Percentiles rank a stretch among this genome's conserved stretches.
Conservation (phyloP, 2,329 filamentous ascomycete species). For the Stagonosporopsis vannaccii region DNA sequence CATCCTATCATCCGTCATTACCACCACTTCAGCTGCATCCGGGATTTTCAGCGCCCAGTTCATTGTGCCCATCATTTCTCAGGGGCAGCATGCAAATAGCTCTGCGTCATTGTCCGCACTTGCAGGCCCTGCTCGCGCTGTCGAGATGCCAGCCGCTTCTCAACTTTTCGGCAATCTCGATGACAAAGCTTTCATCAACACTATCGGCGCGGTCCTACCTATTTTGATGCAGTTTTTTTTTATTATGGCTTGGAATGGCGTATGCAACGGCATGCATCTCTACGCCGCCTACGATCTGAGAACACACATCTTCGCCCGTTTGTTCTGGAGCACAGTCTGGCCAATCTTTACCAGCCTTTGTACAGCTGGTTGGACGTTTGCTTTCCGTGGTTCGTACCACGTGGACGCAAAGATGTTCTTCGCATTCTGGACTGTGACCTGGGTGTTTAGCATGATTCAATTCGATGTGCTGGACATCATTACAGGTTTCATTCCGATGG, state of each 20-base stretch:
- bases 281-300: constrained; percentile 21
- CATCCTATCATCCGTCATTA: constrained; percentile 16
- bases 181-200: constrained; percentile 43
- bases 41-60: constrained; percentile 18
- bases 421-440: constrained; percentile 21
- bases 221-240: constrained; percentile 59
- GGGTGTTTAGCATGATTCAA: constrained; percentile 16
- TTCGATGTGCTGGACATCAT: constrained; percentile 22
- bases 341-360: constrained; percentile 20
- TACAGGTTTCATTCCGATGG: constrained; percentile 14
- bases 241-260: constrained; percentile 54
- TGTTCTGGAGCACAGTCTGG: constrained; percentile 20
- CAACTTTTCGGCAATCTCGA: constrained; percentile 10
- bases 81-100: constrained; percentile 10
- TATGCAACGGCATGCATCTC: constrained; percentile 33
- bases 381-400: constrained; percentile 15
- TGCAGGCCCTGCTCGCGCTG: constrained; percentile 11
- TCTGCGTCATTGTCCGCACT: constrained; percentile 13
- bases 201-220: constrained; percentile 52
- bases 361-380: constrained; percentile 20
- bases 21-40: constrained; percentile 16
- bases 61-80: constrained; percentile 7
- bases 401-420: constrained; percentile 24
- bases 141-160: constrained; percentile 6
- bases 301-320: constrained; percentile 19